Evolutionary conservation across 2,329 filamentous ascomycete species (phyloP), one percentile per base, ranked within the genome.

Genomic region (Rhynchosporium agropyri): DNA sequence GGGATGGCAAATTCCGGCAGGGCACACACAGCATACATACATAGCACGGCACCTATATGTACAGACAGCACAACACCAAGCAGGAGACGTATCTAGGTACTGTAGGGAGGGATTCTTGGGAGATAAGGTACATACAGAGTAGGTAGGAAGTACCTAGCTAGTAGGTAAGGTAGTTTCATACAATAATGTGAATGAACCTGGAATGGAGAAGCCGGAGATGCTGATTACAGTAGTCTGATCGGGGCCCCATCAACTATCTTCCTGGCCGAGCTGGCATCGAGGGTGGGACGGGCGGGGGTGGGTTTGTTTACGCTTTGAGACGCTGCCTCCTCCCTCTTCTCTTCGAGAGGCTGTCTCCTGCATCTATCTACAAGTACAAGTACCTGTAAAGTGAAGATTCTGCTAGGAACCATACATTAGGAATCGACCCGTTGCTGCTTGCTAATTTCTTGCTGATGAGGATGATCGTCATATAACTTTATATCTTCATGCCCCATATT

Each of bases 191-290:
- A 20, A 15, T 3, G 43, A 51, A 59, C 63, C 57, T 50, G 54
- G 63, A 68, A 67, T 65, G 65, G 65, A 64, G 65, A 54, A 58
- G 58, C 55, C 38, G 10, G 42, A 42, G 8, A n/a, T 40, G 36
- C 62, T 56, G 33, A 64, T 58, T n/a, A 26, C 20, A 20, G 20
- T 20, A 20, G 20, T 20, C 20, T 20, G 20, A 20, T 20, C 20
- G 20, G 1, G 20, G 20, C 20, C 20, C 20, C 20, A 20, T 20
- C 1, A 20, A 20, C 20, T 20, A 20, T 20, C 20, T 20, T 20
- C 20, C 20, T 20, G 20, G 20, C 33, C 33, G 5, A 10, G 13
- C 20, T 29, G 31, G 31, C 49, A 20, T 48, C 33, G 46, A 40
- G 28, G 45, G 40, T 54, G 51, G 51, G 51, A 40, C 51, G 40